Conservation (phyloP, 495 filamentous ascomycete species). For the Talaromyces trachyspermus region DNA sequence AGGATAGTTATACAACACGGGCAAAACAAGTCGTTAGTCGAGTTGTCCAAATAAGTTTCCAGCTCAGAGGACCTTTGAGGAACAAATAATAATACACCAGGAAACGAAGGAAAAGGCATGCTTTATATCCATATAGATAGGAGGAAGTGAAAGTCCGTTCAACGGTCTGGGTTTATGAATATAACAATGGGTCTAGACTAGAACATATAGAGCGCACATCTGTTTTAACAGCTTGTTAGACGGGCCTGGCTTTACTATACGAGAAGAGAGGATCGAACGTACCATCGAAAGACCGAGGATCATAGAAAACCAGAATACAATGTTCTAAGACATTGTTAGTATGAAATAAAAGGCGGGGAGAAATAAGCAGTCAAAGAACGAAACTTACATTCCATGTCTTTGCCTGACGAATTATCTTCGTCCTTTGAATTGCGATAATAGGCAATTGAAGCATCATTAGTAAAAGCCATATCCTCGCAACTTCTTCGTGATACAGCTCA, state of each 20-base stretch:
- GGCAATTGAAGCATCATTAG: conserved; percentile 96
- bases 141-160: too few relatives aligned
- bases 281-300: conserved; percentile 83
- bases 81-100: too few relatives aligned
- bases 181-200: conserved; percentile 40
- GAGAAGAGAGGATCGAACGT: conserved; percentile 26
- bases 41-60: too few relatives aligned
- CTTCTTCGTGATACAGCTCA: conserved; percentile 98
- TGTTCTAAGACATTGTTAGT: conserved; percentile 44
- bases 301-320: conserved; percentile 94
- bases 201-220: conserved; percentile 53
- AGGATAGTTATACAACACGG: too few relatives aligned
- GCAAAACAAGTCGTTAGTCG: too few relatives aligned
- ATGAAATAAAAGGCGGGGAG: not conserved
- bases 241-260: not conserved
- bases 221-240: conserved; percentile 17
- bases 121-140: not conserved
- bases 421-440: conserved; percentile 84
- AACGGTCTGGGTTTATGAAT: too few relatives aligned
- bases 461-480: conserved; percentile 83
- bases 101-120: too few relatives aligned
- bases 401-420: conserved; percentile 61
- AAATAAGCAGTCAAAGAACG: not conserved
- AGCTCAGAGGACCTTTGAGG: too few relatives aligned
- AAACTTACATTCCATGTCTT: conserved; percentile 63